Conservation (phyloP, 345 rosid species). For the Salix koriyanagi region DNA sequence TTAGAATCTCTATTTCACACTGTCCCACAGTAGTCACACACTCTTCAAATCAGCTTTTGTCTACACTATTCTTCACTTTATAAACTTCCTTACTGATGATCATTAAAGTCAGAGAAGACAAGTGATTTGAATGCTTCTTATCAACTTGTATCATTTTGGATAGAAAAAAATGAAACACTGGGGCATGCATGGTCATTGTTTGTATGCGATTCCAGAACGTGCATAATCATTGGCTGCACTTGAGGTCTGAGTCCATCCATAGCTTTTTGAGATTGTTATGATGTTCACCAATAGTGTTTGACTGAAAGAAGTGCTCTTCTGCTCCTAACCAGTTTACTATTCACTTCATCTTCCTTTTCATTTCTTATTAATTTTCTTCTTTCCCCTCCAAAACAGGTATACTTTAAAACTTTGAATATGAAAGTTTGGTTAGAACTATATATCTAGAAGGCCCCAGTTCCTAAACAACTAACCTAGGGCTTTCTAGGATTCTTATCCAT, state of each 20-base stretch:
- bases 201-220: not conserved
- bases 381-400: not conserved
- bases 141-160: not conserved
- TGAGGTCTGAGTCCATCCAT: not conserved
- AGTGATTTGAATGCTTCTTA: too few species aligned
- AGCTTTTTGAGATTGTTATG: not conserved
- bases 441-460: not conserved
- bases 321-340: not conserved
- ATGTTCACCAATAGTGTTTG: not conserved
- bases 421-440: not conserved
- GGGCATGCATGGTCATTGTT: not conserved
- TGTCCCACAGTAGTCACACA: not conserved
- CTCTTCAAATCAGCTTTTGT: too few species aligned
- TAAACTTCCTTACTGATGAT: too few species aligned
- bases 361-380: not conserved
- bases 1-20: not conserved
- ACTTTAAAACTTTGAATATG: not conserved
- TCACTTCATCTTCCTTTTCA: not conserved
- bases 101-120: too few species aligned
- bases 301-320: not conserved
- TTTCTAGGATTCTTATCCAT: slow-evolving; percentile 1
- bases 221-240: not conserved
- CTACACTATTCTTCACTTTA: too few species aligned
- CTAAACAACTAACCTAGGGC: not conserved
- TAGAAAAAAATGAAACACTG: not conserved